Base-by-base conservation (phyloP, 1,139 yeast genomes). In the Waltiozyma sp. region DNA sequence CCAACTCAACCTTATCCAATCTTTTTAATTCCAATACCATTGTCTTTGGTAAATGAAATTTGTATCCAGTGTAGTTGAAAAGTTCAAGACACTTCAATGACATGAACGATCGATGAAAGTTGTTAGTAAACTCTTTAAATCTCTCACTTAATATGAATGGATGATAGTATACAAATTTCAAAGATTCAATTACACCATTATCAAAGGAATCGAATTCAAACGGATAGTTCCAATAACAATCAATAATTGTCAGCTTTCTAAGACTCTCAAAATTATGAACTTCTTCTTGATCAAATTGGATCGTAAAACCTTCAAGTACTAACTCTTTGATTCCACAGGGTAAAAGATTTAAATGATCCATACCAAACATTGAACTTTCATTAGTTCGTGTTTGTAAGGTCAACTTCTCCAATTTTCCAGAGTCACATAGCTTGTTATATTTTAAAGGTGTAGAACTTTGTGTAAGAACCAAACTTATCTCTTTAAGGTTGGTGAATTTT, bases 161-260 rank as follows among this genome's bases (percentile, higher is more conserved):
- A 38, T 57, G 52, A 18, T 57, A 48, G 39, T 59, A 60, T 1
- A 45, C 49, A 19, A 60, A 44, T 14, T 45, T 46, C 23, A 60
- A 41, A 19, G 47, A 45, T 19, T 48, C 51, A 41, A 60, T 51
- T 19, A 45, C n/a, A 7, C 23, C 49, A 15, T 47, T 46, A 6
- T 59, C 59, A 38, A 59, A 59, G 35, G 48, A 48, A 23, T 53
- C 54, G 23, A 61, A 45, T 34, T 53, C 52, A 45, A 60, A 60
- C 1, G 64, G 64, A 41, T 60, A 61, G 40, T 57, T 50, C 65
- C 65, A 61, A 7, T 56, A 54, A 42, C 65, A 61, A 39, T 61
- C 52, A 15, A 49, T 44, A 19, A 61, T 42, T 10, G 50, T 49
- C 31, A 61, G 43, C 6, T 38, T 47, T 13, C 45, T 43, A 11